Evolutionary conservation across 441 rosid species (phyloP), one percentile per base, ranked within the genome.

Genomic region (Kokia cookei): DNA sequence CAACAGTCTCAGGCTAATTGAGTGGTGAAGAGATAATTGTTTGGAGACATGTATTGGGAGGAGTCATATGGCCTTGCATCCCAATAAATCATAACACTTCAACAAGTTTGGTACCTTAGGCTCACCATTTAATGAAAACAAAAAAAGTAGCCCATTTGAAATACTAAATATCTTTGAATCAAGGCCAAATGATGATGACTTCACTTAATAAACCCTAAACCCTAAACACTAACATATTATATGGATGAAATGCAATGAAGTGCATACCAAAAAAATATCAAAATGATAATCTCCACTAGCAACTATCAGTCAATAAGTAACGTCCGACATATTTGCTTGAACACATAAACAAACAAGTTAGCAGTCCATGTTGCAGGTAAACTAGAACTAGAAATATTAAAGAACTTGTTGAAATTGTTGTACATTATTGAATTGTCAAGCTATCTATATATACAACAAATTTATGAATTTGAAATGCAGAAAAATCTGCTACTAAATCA

Each of bases 51-150:
- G 26, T 22, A 8, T 26, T 14, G 40, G 17, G 43, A 19, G 53
- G 54, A 24, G 53, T 54, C 75, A 63, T 71, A 54, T 76, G 71
- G 59, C 26, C 15, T 29, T 58, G 67, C 63, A 32, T 22, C 42
- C 66, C 42, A 76, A 64, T 47, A 24, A 53, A 26, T 3, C 19
- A 13, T 7, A 26, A 3, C 22, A 26, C 24, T 67, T 48, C 15
- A 43, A 47, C 61, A 53, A 53, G 2, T 53, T 53, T 53, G 4
- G 26, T n/a, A 15, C 17, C 17, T 12, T 48, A 48, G 14, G 58
- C 55, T 51, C 55, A 3, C 19, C 55, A 51, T 51, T 51, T 9
- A n/a, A 51, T 51, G 55, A 51, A 51, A 15, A 1, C 19, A 13
- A 51, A 2, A 51, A 51, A 15, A 51, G 15, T 51, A 22, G 55